phyloP scores from a whole-genome alignment of 2,329 filamentous ascomycete species.

The Scedosporium minutisporum region DNA sequence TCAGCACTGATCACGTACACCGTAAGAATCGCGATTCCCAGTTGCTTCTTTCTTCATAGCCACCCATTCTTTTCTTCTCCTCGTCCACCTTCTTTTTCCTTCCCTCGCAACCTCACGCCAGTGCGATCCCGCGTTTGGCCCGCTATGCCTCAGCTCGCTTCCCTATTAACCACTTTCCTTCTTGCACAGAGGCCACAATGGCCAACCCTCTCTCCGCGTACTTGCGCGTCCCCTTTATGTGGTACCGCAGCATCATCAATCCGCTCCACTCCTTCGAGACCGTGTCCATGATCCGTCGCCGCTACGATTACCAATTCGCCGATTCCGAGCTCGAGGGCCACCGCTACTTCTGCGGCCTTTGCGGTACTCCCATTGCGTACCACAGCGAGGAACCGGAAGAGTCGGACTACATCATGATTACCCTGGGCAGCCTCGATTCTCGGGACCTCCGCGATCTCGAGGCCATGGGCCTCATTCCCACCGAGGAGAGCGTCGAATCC shows the following conservation, averaged over 20 bases:
- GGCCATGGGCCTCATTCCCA: slow-evolving; percentile 62
- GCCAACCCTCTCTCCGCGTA: slow-evolving; percentile 69
- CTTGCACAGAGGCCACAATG: slow-evolving; percentile 47
- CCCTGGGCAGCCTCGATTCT: slow-evolving; percentile 64
- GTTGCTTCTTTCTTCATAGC: too few species aligned
- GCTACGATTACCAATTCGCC: slow-evolving; percentile 52
- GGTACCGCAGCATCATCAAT: slow-evolving; percentile 68
- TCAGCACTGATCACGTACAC: slow-evolving; percentile 59
- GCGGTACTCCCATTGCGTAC: slow-evolving; percentile 74
- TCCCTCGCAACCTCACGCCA: not conserved
- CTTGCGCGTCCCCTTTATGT: slow-evolving; percentile 70
- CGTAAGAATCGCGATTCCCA: slow-evolving; percentile 45
- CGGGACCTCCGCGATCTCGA: slow-evolving; percentile 66
- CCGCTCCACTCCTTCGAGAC: slow-evolving; percentile 74
- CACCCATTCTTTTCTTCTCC: not conserved
- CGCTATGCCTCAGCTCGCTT: too few species aligned
- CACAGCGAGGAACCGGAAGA: slow-evolving; percentile 65
- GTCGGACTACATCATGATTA: slow-evolving; percentile 69
- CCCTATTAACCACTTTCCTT: not conserved
- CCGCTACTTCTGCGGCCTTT: slow-evolving; percentile 84
- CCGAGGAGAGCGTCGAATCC: slow-evolving; percentile 20
- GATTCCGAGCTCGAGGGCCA: slow-evolving; percentile 37
- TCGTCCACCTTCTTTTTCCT: not conserved
- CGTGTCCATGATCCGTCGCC: slow-evolving; percentile 53
- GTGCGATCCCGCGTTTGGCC: not conserved